Evolutionary conservation across 2,329 filamentous ascomycete genomes (phyloP), one percentile per base, ranked within the genome.

Genomic region (Diaporthe vaccinii): DNA sequence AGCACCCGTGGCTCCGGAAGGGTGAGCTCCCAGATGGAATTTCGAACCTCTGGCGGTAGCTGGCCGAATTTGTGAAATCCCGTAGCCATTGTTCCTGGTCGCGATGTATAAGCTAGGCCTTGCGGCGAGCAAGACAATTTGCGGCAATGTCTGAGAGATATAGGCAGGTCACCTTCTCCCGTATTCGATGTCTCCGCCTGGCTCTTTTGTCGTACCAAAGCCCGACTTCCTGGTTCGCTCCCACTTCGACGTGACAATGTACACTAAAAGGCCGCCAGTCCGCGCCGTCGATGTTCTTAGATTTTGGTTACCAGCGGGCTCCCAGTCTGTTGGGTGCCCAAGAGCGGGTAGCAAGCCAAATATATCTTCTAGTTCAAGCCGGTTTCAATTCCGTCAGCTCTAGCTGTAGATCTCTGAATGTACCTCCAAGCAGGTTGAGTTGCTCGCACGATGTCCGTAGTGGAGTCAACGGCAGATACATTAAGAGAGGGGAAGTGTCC

Each of bases 1-100:
- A 86, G 87, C 4, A 87, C 86, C 51, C 86, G 84, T 3, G 84
- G 76, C 49, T 86, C 85, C 1, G 86, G 86, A 44, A 88, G 82
- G 1, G 86, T 83, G 76, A 84, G 84, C 53, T 84, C 82, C 86
- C 86, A 88, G 74, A 88, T 84, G 80, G 86, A 84, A 76, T 84
- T 82, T 51, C 86, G 84, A 72, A 88, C 82, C 80, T 88, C 86
- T 28, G 83, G 79, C 39, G 86, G 86, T 10, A 88, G 82, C 73
- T 80, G 76, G 28, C 77, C 76, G 75, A 84, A 84, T 62, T 76
- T 78, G 72, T 61, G 76, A 59, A 83, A 84, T 69, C 44, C 71
- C 17, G 77, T 76, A 41, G 77, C 46, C 73, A 79, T 78, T 51
- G 75, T 75, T 74, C 61, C 68, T 72, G 65, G 70, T 76, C 74